Base-by-base conservation (phyloP, 257 asterid genomes). In the Plantago major region DNA sequence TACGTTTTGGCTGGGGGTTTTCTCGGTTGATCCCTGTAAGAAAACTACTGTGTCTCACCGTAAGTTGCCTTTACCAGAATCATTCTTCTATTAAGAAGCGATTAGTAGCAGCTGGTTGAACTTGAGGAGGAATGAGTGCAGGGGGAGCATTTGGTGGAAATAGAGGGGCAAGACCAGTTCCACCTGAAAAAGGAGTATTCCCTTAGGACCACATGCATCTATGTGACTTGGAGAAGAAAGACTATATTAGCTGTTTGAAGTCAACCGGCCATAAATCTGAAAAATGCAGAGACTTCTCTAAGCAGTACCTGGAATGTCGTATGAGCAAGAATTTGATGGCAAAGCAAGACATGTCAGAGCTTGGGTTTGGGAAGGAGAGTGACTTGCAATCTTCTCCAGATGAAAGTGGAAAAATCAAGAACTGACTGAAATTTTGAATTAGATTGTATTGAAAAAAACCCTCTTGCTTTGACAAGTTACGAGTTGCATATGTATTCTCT, bases 301-400 rank as follows among this genome's bases (percentile, higher is more conserved):
- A 74, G 67, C 80, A 78, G 79, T 92, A 92, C 79, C 70, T 92
- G 65, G 90, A 92, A 61, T 92, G 99, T 60, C 96, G 97, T 5
- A 92, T 92, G 99, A 88, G 84, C 82, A 93, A 96, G 87, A 89
- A 93, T 72, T 78, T 93, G 85, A 93, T 93, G 99, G 99, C 99
- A 49, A 93, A 79, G 75, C 95, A 93, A 82, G 92, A 93, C 43
- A 82, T 87, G 97, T 73, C 90, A 46, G 51, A 46, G 15, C n/a
- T 46, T 46, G 51, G 15, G 11, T 46, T 46, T 46, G 16, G 16
- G 51, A 46, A 46, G 16, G 51, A 46, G 16, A 15, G 16, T 46
- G 15, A 12, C 51, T 46, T 46, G 51, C 15, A 15, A 46, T 14
- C 8, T 46, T 46, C 14, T 46, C 51, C 51, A 11, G 17, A 46